These are phyloP conservation scores for Calonectria multiphialidica DNA, from an alignment of 2,329 filamentous ascomycete genomes.

Conservation along the genomic window DNA sequence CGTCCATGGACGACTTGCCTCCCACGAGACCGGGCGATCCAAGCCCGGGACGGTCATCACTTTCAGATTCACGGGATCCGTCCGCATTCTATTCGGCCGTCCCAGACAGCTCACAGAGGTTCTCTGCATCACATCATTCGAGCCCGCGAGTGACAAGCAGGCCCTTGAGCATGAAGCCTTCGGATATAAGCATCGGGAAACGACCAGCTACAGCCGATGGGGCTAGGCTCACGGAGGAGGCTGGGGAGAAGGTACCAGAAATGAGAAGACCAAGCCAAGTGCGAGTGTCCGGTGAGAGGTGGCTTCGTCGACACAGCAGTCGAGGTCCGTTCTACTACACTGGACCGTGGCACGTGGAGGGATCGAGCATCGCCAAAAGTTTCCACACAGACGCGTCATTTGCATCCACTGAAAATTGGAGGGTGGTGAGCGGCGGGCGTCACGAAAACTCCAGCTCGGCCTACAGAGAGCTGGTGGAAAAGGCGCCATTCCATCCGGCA, in stretches of 20 bases:
- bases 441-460: conserved; percentile 44
- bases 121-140: conserved; percentile 45
- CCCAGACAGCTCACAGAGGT: conserved; percentile 50
- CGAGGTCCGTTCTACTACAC: conserved; percentile 26
- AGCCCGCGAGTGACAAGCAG: conserved; percentile 39
- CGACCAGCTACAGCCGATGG: background rate
- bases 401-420: conserved; percentile 53
- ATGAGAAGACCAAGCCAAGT: conserved; percentile 41
- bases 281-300: conserved; percentile 37
- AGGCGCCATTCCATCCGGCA: conserved; percentile 54
- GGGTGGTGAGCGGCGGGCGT: conserved; percentile 41
- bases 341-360: conserved; percentile 38
- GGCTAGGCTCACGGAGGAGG: conserved; percentile 29
- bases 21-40: conserved; percentile 36
- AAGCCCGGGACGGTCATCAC: conserved; percentile 26
- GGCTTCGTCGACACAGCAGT: conserved; percentile 29
- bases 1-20: conserved; percentile 44
- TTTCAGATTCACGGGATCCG: conserved; percentile 31
- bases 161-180: conserved; percentile 19
- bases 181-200: conserved; percentile 9
- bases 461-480: conserved; percentile 50
- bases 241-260: conserved; percentile 38
- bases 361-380: conserved; percentile 37
- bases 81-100: conserved; percentile 44
- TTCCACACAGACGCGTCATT: conserved; percentile 48